phyloP scores from a whole-genome alignment of 2,329 filamentous ascomycete species.

The Xylogone sp. region DNA sequence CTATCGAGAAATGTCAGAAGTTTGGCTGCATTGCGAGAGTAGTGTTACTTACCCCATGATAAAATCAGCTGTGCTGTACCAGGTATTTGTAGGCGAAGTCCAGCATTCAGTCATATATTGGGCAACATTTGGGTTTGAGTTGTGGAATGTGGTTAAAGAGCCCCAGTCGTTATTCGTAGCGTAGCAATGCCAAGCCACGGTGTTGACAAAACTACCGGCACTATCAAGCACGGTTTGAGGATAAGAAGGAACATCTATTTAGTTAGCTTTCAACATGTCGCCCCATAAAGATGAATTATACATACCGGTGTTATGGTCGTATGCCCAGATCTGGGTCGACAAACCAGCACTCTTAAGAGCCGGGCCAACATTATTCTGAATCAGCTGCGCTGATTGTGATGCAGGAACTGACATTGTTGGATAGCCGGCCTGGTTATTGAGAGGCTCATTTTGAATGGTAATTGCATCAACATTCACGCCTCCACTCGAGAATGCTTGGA shows the following conservation, averaged over 20 bases:
- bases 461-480: conserved; percentile 37
- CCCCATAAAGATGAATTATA: not conserved
- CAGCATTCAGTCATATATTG: conserved; percentile 50
- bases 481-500: conserved; percentile 32
- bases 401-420: conserved; percentile 36
- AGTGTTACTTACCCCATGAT: conserved; percentile 30
- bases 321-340: conserved; percentile 31
- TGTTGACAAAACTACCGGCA: conserved; percentile 15
- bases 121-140: conserved; percentile 32
- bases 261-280: not conserved
- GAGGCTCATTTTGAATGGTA: conserved; percentile 42
- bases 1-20: not conserved
- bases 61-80: conserved; percentile 53
- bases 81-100: conserved; percentile 44
- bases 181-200: conserved; percentile 27
- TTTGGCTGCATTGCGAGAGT: not conserved
- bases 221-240: conserved; percentile 20
- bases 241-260: conserved; percentile 19
- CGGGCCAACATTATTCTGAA: conserved; percentile 35
- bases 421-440: conserved; percentile 34
- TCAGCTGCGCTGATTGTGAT: conserved; percentile 34
- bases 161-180: conserved; percentile 19
- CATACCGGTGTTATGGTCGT: conserved; percentile 26
- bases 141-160: conserved; percentile 33
- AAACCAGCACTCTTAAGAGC: conserved; percentile 35